Evolutionary conservation across 805 yeast genomes (phyloP), one percentile per base, ranked within the genome.

Genomic region (Deakozyma indianensis): DNA sequence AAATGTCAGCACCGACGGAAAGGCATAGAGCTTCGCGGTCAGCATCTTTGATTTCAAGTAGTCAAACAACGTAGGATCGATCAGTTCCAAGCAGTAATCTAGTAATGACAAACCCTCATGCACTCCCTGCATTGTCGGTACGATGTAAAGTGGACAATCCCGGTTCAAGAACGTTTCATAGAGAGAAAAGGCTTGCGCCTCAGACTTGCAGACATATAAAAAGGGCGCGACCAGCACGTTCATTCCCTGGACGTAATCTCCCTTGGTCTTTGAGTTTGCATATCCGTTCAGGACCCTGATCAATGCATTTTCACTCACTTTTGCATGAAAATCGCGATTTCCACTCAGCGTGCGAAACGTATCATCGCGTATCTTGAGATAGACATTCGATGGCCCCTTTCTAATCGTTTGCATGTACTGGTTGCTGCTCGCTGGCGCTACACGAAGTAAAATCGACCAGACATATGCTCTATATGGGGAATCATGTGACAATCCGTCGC

Each of bases 241-340:
- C 81, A 88, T 77, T 1, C 96, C 96, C 58, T 87, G 96, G n/a
- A 87, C 95, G 56, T 85, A 85, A 4, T n/a, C 18, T 14, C 38
- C 38, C 38, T 32, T 32, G 9, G 11, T 5, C 5, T 7, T 4
- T 7, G 28, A 25, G 16, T 32, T 32, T 20, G 38, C 45, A 22
- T 42, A 23, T 9, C 46, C 22, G 11, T 41, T 41, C 18, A 41
- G 43, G 22, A 41, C 46, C 11, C 21, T 7, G 15, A 43, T 38
- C 45, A 20, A 14, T 1, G 83, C 64, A 2, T 73, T 76, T 55
- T 85, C 94, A n/a, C 75, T 61, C 1, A 86, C 95, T 45, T 71
- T 72, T 42, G 64, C 62, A 47, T 75, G 77, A 63, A 86, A 87
- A 15, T 61, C 58, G 22, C 67, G 64, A 56, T 87, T 94, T 29